Percentiles rank a stretch among this genome's conserved stretches.
phyloP scores from a whole-genome alignment of 192 early-diverging fungal genomes.

The Backusella mclennaniae region DNA sequence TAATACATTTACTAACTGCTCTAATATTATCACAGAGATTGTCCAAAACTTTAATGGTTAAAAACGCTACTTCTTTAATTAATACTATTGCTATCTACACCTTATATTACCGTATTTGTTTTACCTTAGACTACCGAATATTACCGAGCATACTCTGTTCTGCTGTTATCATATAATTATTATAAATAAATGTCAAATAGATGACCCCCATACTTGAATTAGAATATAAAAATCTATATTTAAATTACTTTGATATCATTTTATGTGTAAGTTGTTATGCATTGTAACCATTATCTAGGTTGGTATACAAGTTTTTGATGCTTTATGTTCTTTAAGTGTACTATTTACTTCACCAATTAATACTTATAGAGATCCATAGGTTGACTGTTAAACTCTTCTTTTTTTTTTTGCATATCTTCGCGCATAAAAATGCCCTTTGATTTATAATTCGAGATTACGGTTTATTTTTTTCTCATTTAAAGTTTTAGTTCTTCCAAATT shows the following conservation, averaged over 20 bases:
- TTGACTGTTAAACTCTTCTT: background rate
- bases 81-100: background rate
- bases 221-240: background rate
- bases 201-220: background rate
- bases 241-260: background rate
- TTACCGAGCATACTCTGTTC: background rate
- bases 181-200: constrained; percentile 15
- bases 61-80: background rate
- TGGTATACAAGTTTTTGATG: background rate
- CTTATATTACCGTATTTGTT: background rate
- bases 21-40: background rate
- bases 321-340: background rate
- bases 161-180: background rate
- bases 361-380: background rate
- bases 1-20: background rate
- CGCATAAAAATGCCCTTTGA: background rate
- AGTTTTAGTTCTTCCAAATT: constrained; percentile 5
- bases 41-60: background rate
- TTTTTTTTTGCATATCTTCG: background rate
- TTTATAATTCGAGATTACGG: background rate
- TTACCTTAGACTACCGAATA: background rate
- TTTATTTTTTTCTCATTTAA: background rate
- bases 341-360: background rate
- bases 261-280: background rate
- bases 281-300: background rate